phyloP scores from a whole-genome alignment of 371 early-diverging fungal genomes.

The Rhizomucor miehei region DNA sequence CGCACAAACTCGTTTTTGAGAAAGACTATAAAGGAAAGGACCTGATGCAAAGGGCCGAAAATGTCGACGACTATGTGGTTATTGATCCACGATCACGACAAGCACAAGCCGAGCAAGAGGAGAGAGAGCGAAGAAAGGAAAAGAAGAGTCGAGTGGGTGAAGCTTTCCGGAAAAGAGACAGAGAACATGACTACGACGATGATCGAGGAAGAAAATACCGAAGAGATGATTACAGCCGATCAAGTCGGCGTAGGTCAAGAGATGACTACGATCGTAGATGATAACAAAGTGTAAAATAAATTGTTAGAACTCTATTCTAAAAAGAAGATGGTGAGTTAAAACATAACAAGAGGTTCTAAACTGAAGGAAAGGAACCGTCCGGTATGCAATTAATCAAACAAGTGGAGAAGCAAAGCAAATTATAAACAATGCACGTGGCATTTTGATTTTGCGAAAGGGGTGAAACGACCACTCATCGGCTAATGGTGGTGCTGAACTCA shows the following conservation, averaged over 20 bases:
- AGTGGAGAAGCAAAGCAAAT: too few relatives aligned
- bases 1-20: slow-evolving; percentile 66
- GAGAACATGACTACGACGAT: slow-evolving; percentile 22
- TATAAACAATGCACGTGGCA: too few relatives aligned
- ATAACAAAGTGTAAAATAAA: background rate
- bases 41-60: slow-evolving; percentile 56
- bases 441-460: too few relatives aligned
- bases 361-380: too few relatives aligned
- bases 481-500: too few relatives aligned
- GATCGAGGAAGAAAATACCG: slow-evolving; percentile 12
- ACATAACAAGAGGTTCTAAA: too few relatives aligned
- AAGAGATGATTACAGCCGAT: slow-evolving; percentile 8
- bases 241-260: background rate
- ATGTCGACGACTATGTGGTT: slow-evolving; percentile 72
- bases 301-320: too few relatives aligned
- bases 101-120: slow-evolving; percentile 39
- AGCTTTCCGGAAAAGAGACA: slow-evolving; percentile 19
- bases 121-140: slow-evolving; percentile 24
- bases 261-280: background rate
- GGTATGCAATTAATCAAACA: too few relatives aligned
- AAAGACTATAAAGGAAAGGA: slow-evolving; percentile 68
- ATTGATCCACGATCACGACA: slow-evolving; percentile 66
- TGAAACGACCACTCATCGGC: too few relatives aligned
- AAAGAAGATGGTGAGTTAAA: too few relatives aligned
- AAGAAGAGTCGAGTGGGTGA: slow-evolving; percentile 24